Evolutionary conservation across 2,329 filamentous ascomycete genomes (phyloP).

Genomic region (Lasiodiplodia theobromae): DNA sequence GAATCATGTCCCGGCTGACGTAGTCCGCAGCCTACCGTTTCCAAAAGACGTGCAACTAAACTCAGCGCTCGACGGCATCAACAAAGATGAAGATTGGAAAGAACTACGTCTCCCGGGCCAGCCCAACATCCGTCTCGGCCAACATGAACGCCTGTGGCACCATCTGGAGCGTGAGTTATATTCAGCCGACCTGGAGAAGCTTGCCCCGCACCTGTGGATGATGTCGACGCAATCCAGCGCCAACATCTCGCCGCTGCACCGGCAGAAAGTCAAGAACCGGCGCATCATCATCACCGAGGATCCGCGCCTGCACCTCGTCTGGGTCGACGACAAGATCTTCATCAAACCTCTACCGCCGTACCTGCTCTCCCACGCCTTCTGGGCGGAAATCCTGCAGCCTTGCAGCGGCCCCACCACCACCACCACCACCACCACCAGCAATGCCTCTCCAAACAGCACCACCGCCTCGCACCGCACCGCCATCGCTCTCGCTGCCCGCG

Average conservation of each 20-base stretch:
- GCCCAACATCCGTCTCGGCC: not conserved
- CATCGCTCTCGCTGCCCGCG: not conserved
- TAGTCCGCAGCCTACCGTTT: too few relatives aligned
- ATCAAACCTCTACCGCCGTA: slow-evolving; percentile 37
- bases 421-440: too few relatives aligned
- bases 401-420: too few relatives aligned
- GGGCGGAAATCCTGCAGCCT: slow-evolving; percentile 26
- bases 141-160: not conserved
- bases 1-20: too few relatives aligned
- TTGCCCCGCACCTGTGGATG: slow-evolving; percentile 32
- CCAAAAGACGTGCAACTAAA: too few relatives aligned
- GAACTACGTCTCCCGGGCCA: not conserved
- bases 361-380: slow-evolving; percentile 34
- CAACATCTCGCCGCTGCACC: slow-evolving; percentile 34
- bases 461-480: not conserved
- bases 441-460: too few relatives aligned
- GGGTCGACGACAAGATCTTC: slow-evolving; percentile 35
- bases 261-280: slow-evolving; percentile 33
- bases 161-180: not conserved
- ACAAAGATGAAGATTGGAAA: too few relatives aligned
- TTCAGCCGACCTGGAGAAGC: not conserved
- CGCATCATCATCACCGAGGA: slow-evolving; percentile 36
- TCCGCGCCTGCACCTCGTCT: slow-evolving; percentile 35
- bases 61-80: too few relatives aligned
- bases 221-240: slow-evolving; percentile 34